phyloP scores from a whole-genome alignment of 371 early-diverging fungal species.

The Mortierella sp. region DNA sequence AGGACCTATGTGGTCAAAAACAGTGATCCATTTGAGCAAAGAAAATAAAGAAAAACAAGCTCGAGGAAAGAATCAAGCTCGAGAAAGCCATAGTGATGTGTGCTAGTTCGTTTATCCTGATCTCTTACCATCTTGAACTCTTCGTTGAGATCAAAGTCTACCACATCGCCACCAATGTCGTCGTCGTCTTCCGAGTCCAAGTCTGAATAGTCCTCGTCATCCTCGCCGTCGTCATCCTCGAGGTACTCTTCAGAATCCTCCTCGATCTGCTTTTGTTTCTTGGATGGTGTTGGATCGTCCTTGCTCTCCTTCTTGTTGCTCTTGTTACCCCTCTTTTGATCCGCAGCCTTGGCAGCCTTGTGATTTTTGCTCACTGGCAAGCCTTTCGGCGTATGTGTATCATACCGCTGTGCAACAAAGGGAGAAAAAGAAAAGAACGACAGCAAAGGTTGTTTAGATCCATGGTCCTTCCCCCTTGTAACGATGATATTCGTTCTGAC shows the following conservation, averaged over 20 bases:
- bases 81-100: background rate
- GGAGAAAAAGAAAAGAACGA: no score
- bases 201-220: constrained; percentile 29
- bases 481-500: no score
- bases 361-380: background rate
- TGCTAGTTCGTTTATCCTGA: background rate
- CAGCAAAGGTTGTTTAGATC: background rate
- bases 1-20: constrained; percentile 76
- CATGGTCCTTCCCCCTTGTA: background rate
- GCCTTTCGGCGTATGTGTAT: background rate
- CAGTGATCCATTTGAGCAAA: no score
- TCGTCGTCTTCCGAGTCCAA: constrained; percentile 48
- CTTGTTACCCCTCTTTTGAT: constrained; percentile 7
- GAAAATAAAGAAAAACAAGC: background rate
- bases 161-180: constrained; percentile 46
- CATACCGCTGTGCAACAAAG: no score
- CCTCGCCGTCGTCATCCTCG: constrained; percentile 30
- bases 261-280: constrained; percentile 23
- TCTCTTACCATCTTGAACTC: constrained; percentile 63
- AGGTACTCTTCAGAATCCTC: constrained; percentile 44
- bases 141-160: constrained; percentile 57
- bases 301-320: constrained; percentile 14
- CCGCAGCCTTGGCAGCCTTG: constrained; percentile 1
- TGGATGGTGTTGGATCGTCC: background rate
- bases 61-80: background rate